Conservation (phyloP, 257 asterid genomes). For the Petunia axillaris region DNA sequence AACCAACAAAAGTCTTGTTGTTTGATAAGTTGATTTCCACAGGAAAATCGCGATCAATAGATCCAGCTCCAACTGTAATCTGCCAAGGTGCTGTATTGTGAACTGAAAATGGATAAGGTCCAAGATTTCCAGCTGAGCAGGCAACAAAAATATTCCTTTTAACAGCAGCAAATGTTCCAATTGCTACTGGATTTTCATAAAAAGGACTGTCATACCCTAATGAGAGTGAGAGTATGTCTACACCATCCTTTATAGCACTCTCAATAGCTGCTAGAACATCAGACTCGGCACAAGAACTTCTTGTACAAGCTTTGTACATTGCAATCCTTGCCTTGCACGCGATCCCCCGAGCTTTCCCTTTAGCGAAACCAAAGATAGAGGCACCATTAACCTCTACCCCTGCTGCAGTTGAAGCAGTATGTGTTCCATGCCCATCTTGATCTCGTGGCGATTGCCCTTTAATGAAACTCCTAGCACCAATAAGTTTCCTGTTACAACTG, state of each 20-base stretch:
- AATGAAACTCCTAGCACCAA: slow-evolving; percentile 24
- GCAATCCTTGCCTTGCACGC: slow-evolving; percentile 24
- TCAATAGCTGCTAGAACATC: slow-evolving; percentile 26
- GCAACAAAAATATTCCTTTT: slow-evolving; percentile 21
- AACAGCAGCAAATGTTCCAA: slow-evolving; percentile 19
- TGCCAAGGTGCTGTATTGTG: slow-evolving; percentile 27
- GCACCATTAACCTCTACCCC: slow-evolving; percentile 5
- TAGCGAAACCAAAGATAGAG: slow-evolving; percentile 20
- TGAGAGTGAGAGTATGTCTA: slow-evolving; percentile 21
- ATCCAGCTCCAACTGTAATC: slow-evolving; percentile 27
- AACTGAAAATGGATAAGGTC: background rate
- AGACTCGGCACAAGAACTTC: background rate
- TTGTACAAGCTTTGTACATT: slow-evolving; percentile 22
- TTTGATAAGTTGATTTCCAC: background rate
- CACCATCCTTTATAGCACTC: slow-evolving; percentile 26
- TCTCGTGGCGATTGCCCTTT: slow-evolving; percentile 28
- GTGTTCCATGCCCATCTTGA: slow-evolving; percentile 24
- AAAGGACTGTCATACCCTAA: background rate
- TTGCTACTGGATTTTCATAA: slow-evolving; percentile 23
- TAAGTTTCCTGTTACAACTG: slow-evolving; percentile 30
- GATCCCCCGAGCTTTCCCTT: slow-evolving; percentile 26
- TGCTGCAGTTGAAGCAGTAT: slow-evolving; percentile 26
- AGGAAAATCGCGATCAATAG: slow-evolving; percentile 22
- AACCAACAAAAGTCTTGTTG: background rate
- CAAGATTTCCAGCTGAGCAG: slow-evolving; percentile 24